These are phyloP conservation scores for Zangia roseola DNA, from an alignment of 768 basidiomycete genomes.

Conservation along the genomic window DNA sequence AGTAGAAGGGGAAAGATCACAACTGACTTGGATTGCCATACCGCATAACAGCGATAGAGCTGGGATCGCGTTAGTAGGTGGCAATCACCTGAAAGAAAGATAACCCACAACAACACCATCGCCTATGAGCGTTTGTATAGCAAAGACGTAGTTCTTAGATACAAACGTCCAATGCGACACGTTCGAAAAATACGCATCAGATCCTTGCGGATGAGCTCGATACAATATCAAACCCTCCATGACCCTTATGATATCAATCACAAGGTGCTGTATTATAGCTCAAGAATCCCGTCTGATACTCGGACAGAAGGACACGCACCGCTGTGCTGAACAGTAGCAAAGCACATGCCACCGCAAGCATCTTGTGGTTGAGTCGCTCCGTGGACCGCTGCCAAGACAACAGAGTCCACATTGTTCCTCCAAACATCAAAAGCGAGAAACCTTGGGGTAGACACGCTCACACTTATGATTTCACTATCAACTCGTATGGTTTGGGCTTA, in stretches of 20 bases:
- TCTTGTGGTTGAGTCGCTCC: conserved; percentile 9
- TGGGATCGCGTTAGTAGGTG: background rate
- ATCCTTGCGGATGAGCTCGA: conserved; percentile 21
- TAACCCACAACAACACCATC: conserved; percentile 4
- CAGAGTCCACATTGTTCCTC: conserved; percentile 25
- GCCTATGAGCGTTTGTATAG: conserved; percentile 3
- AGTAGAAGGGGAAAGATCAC: conserved; percentile 3
- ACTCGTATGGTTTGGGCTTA: background rate
- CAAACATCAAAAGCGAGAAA: conserved; percentile 33
- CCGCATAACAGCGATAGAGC: conserved; percentile 9
- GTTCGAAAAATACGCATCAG: conserved; percentile 23
- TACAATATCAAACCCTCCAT: conserved; percentile 21
- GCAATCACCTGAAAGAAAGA: background rate
- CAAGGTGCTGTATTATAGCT: conserved; percentile 15
- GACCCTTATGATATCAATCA: conserved; percentile 17
- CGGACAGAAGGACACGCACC: conserved; percentile 7
- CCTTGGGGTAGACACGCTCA: conserved; percentile 9
- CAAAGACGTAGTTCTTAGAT: background rate
- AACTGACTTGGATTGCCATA: background rate
- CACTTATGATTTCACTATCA: background rate
- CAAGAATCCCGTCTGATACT: background rate
- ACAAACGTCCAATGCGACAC: conserved; percentile 9
- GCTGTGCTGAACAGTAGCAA: conserved; percentile 25
- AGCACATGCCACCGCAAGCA: conserved; percentile 17
- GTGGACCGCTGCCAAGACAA: conserved; percentile 5